These are phyloP conservation scores for Trichoderma reesei DNA, from an alignment of 495 filamentous ascomycete genomes.

Conservation along the genomic window DNA sequence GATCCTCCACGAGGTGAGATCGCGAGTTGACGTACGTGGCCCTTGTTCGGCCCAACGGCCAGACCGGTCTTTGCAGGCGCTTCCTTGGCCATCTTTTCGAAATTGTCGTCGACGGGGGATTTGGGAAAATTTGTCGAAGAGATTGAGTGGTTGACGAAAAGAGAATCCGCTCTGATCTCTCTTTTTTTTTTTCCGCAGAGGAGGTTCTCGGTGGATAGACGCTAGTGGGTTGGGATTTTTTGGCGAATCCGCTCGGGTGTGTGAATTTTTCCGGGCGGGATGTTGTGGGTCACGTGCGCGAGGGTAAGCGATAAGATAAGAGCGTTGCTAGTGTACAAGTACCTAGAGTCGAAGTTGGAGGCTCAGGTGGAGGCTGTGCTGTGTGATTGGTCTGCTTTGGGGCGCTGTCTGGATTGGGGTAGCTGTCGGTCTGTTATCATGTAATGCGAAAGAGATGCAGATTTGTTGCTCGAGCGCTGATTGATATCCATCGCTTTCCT, in stretches of 20 bases:
- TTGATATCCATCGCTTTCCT: too few relatives aligned
- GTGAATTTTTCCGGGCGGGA: neutral
- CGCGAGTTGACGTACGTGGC: constrained; percentile 56
- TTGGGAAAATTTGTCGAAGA: neutral
- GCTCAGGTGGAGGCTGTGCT: neutral
- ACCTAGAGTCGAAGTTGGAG: neutral
- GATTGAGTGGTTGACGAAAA: too few relatives aligned
- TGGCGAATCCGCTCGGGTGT: neutral
- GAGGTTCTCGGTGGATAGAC: neutral
- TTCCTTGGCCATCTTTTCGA: constrained; percentile 22
- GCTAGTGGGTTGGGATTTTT: constrained; percentile 2
- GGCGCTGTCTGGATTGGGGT: neutral
- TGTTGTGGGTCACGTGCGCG: constrained; percentile 3
- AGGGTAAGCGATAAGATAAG: constrained; percentile 7
- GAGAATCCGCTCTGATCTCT: too few relatives aligned
- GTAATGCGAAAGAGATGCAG: neutral
- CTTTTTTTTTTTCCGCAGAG: too few relatives aligned
- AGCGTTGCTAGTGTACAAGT: neutral
- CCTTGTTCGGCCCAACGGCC: constrained; percentile 68
- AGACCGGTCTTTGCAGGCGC: constrained; percentile 54
- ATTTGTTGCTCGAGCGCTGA: neutral
- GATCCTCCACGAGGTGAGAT: constrained; percentile 58
- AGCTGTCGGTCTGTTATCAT: neutral
- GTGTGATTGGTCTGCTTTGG: neutral
- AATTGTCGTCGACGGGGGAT: neutral